Base-by-base conservation (phyloP, 1,284 basidiomycete genomes). In the Malassezia japonica region DNA sequence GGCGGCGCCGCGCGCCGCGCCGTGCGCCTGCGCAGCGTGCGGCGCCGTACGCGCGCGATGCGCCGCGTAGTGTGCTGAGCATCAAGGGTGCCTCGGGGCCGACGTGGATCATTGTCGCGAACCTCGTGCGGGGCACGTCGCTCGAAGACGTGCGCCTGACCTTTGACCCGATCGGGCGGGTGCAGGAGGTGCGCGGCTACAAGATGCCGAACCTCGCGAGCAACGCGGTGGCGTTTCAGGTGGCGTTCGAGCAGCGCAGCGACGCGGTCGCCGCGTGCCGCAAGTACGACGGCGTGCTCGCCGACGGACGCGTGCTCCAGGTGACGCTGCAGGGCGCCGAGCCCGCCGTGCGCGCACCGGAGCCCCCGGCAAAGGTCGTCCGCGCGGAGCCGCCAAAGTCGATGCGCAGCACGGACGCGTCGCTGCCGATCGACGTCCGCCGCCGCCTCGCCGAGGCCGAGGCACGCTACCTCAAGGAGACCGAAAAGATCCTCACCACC, bases 221-320 rank as follows among this genome's bases (percentile, higher is more conserved):
- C 50, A 60, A 71, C 25, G 62, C 65, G 1, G 53, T 70, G 4
- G 50, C 62, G 0, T 71, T 63, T 50, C 60, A 70, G 35, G 59
- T 71, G 4, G 61, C 61, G 1, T 71, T 70, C 37, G 61, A 60
- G 25, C 42, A 46, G 18, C 45, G 57, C 9, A 48, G 51, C 12
- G 62, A 62, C 28, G 69, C 67, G 3, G 35, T 57, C 23, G 46
- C 41, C 31, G 63, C 69, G n/a, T 58, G 61, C 37, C 48, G 55
- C 13, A 66, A 67, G 53, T 64, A 66, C 46, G 56, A 71, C 46
- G 64, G 65, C 15, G 65, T 64, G 25, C 55, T 70, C 4, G 67
- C 69, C 9, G 69, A 71, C 39, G 69, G 69, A 3, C 62, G 67
- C 41, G 57, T 67, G 21, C 44, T 71, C 24, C 55, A 59, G 23